Percentiles rank a stretch among this genome's conserved stretches.
Evolutionary conservation across 768 basidiomycete species (phyloP).

Genomic region (Xanthoconium purpureum): DNA sequence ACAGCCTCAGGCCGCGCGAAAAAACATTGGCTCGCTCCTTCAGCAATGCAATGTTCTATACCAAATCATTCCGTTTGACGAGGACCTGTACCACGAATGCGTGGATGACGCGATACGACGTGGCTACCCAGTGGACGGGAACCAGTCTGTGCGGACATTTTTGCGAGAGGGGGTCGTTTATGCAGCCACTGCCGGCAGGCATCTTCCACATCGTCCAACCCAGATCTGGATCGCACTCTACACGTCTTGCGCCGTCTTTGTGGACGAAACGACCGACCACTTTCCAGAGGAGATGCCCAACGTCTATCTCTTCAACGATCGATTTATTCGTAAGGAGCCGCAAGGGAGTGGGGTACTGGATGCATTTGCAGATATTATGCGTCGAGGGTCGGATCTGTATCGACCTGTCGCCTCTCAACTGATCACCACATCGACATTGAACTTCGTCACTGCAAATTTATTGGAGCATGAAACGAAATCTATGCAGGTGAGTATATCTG

Average conservation of each 20-base stretch:
- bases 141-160: slow-evolving; percentile 25
- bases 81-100: slow-evolving; percentile 21
- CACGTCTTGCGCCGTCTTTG: slow-evolving; percentile 36
- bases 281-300: slow-evolving; percentile 20
- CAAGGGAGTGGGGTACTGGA: slow-evolving; percentile 35
- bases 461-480: slow-evolving; percentile 32
- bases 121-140: slow-evolving; percentile 28
- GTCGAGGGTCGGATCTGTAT: slow-evolving; percentile 29
- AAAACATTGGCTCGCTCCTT: slow-evolving; percentile 15
- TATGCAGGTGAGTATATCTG: slow-evolving; percentile 28
- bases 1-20: slow-evolving; percentile 11
- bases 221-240: slow-evolving; percentile 37
- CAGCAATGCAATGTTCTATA: slow-evolving; percentile 16
- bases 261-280: slow-evolving; percentile 35
- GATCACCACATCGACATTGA: slow-evolving; percentile 36
- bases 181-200: slow-evolving; percentile 25
- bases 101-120: slow-evolving; percentile 18
- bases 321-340: slow-evolving; percentile 26
- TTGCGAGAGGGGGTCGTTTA: slow-evolving; percentile 32
- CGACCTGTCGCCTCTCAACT: slow-evolving; percentile 31
- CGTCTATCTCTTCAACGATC: slow-evolving; percentile 34
- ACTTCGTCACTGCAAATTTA: slow-evolving; percentile 33
- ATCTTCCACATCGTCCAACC: slow-evolving; percentile 22
- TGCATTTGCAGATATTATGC: slow-evolving; percentile 33
- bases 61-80: slow-evolving; percentile 11